A percentile compares a stretch with the other conserved stretches of the same genome.
phyloP scores from a whole-genome alignment of 352 stramenopile species.

The Pythium aquatile region DNA sequence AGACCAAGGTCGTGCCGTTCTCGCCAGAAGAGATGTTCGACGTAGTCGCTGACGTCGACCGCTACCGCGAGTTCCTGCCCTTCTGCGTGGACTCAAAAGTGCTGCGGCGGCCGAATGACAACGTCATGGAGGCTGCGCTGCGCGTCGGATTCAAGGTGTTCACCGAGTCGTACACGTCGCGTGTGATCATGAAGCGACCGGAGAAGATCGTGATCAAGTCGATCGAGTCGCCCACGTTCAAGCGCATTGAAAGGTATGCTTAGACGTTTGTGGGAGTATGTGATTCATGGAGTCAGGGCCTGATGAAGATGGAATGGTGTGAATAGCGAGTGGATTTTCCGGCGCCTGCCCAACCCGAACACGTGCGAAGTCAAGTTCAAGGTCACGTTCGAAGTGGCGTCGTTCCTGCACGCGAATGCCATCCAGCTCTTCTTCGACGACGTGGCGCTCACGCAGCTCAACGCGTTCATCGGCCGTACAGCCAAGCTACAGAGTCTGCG shows the following conservation, averaged over 20 bases:
- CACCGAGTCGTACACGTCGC: conserved; percentile 81
- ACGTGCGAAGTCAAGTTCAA: conserved; percentile 71
- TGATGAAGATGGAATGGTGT: background rate
- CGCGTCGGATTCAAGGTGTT: conserved; percentile 81
- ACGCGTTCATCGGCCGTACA: conserved; percentile 72
- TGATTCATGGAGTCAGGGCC: background rate
- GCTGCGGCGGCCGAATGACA: conserved; percentile 63
- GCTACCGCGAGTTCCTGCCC: conserved; percentile 74
- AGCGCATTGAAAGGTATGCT: conserved; percentile 78
- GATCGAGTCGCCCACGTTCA: conserved; percentile 84
- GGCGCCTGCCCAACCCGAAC: conserved; percentile 42
- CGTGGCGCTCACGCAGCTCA: conserved; percentile 74
- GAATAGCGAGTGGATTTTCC: conserved; percentile 71
- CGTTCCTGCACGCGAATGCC: conserved; percentile 75
- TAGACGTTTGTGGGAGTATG: conserved; percentile 2
- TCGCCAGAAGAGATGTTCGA: conserved; percentile 77
- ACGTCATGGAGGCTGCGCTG: conserved; percentile 77
- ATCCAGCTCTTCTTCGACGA: conserved; percentile 88
- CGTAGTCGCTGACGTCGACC: conserved; percentile 70
- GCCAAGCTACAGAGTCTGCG: conserved; percentile 48
- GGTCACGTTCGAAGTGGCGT: conserved; percentile 82
- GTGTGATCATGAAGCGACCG: conserved; percentile 76
- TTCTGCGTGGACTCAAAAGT: conserved; percentile 82
- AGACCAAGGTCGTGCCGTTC: conserved; percentile 77
- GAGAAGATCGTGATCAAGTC: conserved; percentile 73